Evolutionary conservation across 2,329 filamentous ascomycete genomes (phyloP).

Genomic region (Clarireedia homoeocarpa): DNA sequence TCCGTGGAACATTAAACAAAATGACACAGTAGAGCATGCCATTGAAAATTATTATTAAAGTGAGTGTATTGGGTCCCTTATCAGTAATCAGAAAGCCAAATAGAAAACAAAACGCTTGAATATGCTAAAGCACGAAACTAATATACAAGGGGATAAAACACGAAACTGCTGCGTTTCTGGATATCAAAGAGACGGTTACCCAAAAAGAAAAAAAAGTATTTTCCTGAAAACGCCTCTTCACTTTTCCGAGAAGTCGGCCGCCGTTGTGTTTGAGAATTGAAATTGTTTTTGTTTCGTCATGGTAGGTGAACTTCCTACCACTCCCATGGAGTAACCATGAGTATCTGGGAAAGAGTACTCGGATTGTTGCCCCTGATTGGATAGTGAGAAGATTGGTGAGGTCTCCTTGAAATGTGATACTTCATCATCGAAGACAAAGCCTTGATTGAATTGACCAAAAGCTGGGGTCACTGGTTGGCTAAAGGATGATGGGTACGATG

Average conservation of each 20-base stretch:
- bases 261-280: constrained; percentile 28
- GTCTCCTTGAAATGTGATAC: constrained; percentile 21
- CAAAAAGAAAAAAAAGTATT: not conserved
- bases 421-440: constrained; percentile 19
- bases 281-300: constrained; percentile 27
- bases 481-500: constrained; percentile 18
- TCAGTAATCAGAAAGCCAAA: not conserved
- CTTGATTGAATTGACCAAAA: constrained; percentile 24
- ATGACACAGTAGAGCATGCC: not conserved
- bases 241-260: constrained; percentile 29
- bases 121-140: not conserved
- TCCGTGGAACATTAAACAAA: not conserved
- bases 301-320: constrained; percentile 15
- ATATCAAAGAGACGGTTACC: not conserved
- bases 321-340: constrained; percentile 11
- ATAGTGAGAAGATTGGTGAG: constrained; percentile 20
- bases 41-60: not conserved
- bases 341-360: constrained; percentile 25
- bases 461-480: constrained; percentile 29
- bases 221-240: constrained; percentile 7
- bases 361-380: constrained; percentile 15
- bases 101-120: not conserved
- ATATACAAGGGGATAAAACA: not conserved
- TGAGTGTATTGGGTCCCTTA: not conserved
- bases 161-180: not conserved